Conservation (phyloP, 2,329 filamentous ascomycete genomes). For the Xylariaceae sp. region DNA sequence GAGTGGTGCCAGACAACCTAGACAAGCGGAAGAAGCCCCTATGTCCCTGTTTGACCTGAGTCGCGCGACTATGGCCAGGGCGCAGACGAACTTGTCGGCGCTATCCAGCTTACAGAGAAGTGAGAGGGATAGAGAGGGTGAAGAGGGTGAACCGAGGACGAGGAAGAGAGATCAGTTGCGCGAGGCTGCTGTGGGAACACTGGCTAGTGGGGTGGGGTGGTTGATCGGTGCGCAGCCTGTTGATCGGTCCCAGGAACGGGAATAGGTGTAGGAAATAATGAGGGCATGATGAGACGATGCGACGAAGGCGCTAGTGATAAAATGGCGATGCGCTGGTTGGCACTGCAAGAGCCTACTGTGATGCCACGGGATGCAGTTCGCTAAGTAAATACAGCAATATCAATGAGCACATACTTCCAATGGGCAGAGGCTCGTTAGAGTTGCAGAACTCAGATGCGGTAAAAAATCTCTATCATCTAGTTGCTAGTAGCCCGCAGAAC, state of each 20-base stretch:
- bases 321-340: background rate
- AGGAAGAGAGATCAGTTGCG: slow-evolving; percentile 70
- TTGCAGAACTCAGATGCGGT: too few relatives aligned
- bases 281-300: slow-evolving; percentile 1
- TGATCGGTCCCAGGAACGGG: slow-evolving; percentile 26
- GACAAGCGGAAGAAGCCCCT: slow-evolving; percentile 46
- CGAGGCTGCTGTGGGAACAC: slow-evolving; percentile 62
- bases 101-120: slow-evolving; percentile 49
- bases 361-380: too few relatives aligned
- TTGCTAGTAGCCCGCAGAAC: too few relatives aligned
- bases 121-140: slow-evolving; percentile 34
- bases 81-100: slow-evolving; percentile 54
- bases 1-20: slow-evolving; percentile 28
- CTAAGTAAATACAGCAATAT: too few relatives aligned
- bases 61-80: slow-evolving; percentile 55
- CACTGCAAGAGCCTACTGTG: too few relatives aligned
- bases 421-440: too few relatives aligned
- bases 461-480: too few relatives aligned
- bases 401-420: too few relatives aligned
- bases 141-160: slow-evolving; percentile 34
- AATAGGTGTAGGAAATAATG: slow-evolving; percentile 9
- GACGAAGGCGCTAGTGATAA: background rate
- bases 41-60: slow-evolving; percentile 65
- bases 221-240: slow-evolving; percentile 54
- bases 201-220: slow-evolving; percentile 66